These are phyloP conservation scores for Lasiodiplodia theobromae DNA, from an alignment of 2,329 filamentous ascomycete species.

Conservation along the genomic window DNA sequence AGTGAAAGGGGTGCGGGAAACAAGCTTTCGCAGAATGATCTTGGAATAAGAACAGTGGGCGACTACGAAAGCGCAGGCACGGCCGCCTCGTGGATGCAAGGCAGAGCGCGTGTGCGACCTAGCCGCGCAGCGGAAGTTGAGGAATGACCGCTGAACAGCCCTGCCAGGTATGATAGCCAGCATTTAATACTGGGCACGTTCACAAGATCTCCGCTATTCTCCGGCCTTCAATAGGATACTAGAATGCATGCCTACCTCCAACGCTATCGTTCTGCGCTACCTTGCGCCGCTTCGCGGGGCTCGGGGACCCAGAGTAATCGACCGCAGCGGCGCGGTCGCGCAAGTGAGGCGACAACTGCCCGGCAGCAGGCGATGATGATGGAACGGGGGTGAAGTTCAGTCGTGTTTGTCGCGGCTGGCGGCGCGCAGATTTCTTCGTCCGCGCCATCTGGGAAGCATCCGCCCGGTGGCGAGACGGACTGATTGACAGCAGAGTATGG, in stretches of 20 bases:
- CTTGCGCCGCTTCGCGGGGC: slow-evolving; percentile 38
- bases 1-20: neutral
- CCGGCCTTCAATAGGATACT: neutral
- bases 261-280: slow-evolving; percentile 23
- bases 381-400: slow-evolving; percentile 53
- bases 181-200: neutral
- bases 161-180: neutral
- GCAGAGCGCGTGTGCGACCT: neutral
- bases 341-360: slow-evolving; percentile 42
- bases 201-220: neutral
- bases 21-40: neutral
- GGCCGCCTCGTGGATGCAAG: neutral
- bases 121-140: neutral
- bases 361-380: slow-evolving; percentile 48
- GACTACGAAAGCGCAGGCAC: neutral
- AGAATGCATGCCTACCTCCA: slow-evolving; percentile 11
- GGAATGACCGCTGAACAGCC: neutral
- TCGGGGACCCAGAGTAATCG: slow-evolving; percentile 38
- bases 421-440: slow-evolving; percentile 4
- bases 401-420: slow-evolving; percentile 47
- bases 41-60: neutral
- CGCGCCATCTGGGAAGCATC: neutral
- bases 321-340: slow-evolving; percentile 45
- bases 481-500: neutral
- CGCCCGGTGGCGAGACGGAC: neutral